These are phyloP conservation scores for Phytophthora sp. DNA, from an alignment of 352 stramenopile genomes.

Conservation along the genomic window DNA sequence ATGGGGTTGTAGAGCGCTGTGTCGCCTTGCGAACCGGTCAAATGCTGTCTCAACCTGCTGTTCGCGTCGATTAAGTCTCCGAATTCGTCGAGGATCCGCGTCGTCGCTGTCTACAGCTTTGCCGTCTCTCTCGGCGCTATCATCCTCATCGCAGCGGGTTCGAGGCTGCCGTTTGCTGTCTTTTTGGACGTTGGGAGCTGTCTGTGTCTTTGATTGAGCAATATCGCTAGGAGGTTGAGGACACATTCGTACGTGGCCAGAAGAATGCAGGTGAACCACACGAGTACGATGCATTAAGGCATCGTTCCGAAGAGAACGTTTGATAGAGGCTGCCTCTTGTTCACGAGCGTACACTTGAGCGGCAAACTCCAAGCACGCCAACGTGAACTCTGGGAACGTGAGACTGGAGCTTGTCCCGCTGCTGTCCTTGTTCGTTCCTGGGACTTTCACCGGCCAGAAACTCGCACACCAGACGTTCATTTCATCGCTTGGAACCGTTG, in stretches of 20 bases:
- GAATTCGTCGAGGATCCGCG: slow-evolving; percentile 8
- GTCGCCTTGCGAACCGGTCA: slow-evolving; percentile 34
- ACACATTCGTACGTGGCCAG: slow-evolving; percentile 73
- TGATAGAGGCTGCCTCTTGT: slow-evolving; percentile 31
- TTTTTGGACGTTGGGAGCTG: neutral
- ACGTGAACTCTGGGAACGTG: slow-evolving; percentile 61
- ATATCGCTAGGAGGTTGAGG: slow-evolving; percentile 25
- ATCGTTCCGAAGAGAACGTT: slow-evolving; percentile 48
- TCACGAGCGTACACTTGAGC: slow-evolving; percentile 30
- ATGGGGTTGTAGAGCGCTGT: neutral
- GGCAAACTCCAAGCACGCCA: slow-evolving; percentile 64
- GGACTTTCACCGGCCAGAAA: slow-evolving; percentile 24
- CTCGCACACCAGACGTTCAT: slow-evolving; percentile 43
- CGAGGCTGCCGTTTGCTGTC: neutral
- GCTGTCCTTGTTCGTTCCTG: neutral
- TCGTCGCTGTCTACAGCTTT: slow-evolving; percentile 46
- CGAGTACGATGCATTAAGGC: slow-evolving; percentile 58
- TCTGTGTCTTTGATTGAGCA: neutral
- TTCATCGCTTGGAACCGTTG: slow-evolving; percentile 26
- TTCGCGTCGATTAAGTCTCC: slow-evolving; percentile 21
- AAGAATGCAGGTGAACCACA: slow-evolving; percentile 76
- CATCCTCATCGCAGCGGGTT: slow-evolving; percentile 9
- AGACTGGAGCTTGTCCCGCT: slow-evolving; percentile 32
- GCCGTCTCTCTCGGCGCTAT: slow-evolving; percentile 23
- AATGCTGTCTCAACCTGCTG: slow-evolving; percentile 36